Percentiles rank a stretch among this genome's conserved stretches.
Conservation (phyloP, 805 yeast species). For the Candida koratica region DNA sequence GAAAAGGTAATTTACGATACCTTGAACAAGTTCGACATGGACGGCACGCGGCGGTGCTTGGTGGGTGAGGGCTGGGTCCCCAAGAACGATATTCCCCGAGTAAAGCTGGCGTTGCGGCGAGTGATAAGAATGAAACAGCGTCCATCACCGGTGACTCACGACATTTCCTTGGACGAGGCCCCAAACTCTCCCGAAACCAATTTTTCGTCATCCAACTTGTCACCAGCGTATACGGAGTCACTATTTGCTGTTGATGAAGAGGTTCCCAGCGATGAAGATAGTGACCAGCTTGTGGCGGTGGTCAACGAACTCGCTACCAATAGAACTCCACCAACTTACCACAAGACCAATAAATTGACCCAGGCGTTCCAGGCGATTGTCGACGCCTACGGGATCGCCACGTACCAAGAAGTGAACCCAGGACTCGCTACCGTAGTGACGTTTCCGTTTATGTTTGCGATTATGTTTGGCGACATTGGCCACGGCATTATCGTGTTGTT, state of each 20-base stretch:
- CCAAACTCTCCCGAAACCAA: slow-evolving; percentile 6
- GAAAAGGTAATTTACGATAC: slow-evolving; percentile 58
- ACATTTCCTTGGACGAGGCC: slow-evolving; percentile 12
- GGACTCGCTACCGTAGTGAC: slow-evolving; percentile 72
- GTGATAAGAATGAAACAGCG: slow-evolving; percentile 36
- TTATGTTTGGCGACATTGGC: slow-evolving; percentile 81
- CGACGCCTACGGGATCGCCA: slow-evolving; percentile 76
- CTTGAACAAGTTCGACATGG: slow-evolving; percentile 66
- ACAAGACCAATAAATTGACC: slow-evolving; percentile 66
- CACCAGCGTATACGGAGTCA: too few relatives aligned
- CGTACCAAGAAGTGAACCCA: slow-evolving; percentile 71
- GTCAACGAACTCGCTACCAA: slow-evolving; percentile 61
- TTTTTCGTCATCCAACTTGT: background rate
- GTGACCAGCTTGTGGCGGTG: slow-evolving; percentile 33
- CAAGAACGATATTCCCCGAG: slow-evolving; percentile 40
- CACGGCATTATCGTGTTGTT: slow-evolving; percentile 64
- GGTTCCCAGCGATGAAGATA: slow-evolving; percentile 10
- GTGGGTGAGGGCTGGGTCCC: slow-evolving; percentile 80
- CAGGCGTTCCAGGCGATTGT: slow-evolving; percentile 64
- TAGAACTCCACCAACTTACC: slow-evolving; percentile 68
- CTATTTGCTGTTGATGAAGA: slow-evolving; percentile 24
- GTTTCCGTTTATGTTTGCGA: slow-evolving; percentile 79
- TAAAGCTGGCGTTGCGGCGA: slow-evolving; percentile 38
- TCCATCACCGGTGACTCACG: slow-evolving; percentile 13
- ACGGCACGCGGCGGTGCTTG: slow-evolving; percentile 58